A percentile compares a stretch with the other conserved stretches of the same genome.
Evolutionary conservation across 495 filamentous ascomycete genomes (phyloP).

Genomic region (Daldinia bambusicola): DNA sequence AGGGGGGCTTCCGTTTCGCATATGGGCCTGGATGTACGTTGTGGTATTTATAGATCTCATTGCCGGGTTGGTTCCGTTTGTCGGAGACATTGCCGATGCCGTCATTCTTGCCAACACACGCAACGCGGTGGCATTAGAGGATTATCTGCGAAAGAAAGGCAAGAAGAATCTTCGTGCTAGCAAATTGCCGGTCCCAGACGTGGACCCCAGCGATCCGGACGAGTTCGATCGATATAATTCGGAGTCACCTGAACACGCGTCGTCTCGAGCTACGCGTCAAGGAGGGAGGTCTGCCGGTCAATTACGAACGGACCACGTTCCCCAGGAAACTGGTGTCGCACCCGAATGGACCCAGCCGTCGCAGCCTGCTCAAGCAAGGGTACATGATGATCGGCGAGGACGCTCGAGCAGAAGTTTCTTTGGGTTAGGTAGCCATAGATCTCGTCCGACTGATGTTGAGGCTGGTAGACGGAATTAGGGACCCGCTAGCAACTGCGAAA

Average conservation of each 20-base stretch:
- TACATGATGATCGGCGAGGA: slow-evolving; percentile 33
- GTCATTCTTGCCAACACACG: slow-evolving; percentile 73
- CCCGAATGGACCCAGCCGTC: slow-evolving; percentile 30
- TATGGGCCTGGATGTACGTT: slow-evolving; percentile 75
- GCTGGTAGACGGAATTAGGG: slow-evolving; percentile 35
- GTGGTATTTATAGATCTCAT: slow-evolving; percentile 82
- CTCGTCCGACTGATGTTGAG: slow-evolving; percentile 53
- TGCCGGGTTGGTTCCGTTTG: slow-evolving; percentile 83
- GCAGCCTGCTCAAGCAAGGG: slow-evolving; percentile 35
- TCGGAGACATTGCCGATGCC: slow-evolving; percentile 83
- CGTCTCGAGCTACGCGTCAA: slow-evolving; percentile 27
- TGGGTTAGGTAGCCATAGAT: slow-evolving; percentile 49
- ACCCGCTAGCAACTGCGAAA: slow-evolving; percentile 17
- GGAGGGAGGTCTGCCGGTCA: slow-evolving; percentile 9
- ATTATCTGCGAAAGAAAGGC: slow-evolving; percentile 70
- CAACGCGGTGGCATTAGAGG: slow-evolving; percentile 80
- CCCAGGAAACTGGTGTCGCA: slow-evolving; percentile 39
- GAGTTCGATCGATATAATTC: slow-evolving; percentile 53
- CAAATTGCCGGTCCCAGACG: slow-evolving; percentile 45
- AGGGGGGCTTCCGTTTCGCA: slow-evolving; percentile 68
- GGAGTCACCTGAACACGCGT: slow-evolving; percentile 33
- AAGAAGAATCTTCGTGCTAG: slow-evolving; percentile 54
- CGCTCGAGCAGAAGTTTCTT: slow-evolving; percentile 49
- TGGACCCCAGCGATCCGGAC: slow-evolving; percentile 55
- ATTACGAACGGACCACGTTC: slow-evolving; percentile 24